These are phyloP conservation scores for Boletales sp. DNA, from an alignment of 768 basidiomycete genomes.

Conservation along the genomic window DNA sequence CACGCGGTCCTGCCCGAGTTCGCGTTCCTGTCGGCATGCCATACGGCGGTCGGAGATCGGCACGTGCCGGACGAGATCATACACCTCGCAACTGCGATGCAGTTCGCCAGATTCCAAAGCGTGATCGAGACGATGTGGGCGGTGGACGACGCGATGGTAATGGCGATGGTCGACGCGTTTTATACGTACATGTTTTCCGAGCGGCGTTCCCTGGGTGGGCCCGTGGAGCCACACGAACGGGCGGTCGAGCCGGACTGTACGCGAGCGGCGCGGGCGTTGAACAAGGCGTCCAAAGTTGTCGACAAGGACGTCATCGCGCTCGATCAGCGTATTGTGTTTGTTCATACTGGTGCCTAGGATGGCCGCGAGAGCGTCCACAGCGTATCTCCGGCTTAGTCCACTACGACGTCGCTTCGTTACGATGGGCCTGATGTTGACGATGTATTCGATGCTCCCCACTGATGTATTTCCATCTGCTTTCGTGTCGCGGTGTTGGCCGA, in stretches of 20 bases:
- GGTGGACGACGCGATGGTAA: slow-evolving; percentile 24
- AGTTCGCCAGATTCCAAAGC: slow-evolving; percentile 32
- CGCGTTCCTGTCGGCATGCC: slow-evolving; percentile 35
- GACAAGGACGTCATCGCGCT: slow-evolving; percentile 17
- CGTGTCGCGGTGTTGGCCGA: too few species aligned
- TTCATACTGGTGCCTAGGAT: slow-evolving; percentile 19
- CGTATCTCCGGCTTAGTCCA: too few species aligned
- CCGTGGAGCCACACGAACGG: too few species aligned
- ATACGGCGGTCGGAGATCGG: slow-evolving; percentile 24
- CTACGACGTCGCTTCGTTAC: too few species aligned
- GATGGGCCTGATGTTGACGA: too few species aligned
- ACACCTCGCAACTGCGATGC: slow-evolving; percentile 35
- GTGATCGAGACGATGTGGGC: slow-evolving; percentile 36
- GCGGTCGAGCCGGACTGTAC: slow-evolving; percentile 8
- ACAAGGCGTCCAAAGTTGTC: slow-evolving; percentile 19
- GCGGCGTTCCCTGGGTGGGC: neutral
- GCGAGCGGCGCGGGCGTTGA: slow-evolving; percentile 18
- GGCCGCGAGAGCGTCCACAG: too few species aligned
- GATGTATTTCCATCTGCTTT: too few species aligned
- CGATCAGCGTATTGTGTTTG: slow-evolving; percentile 27
- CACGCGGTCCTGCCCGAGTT: slow-evolving; percentile 12
- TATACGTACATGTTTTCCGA: slow-evolving; percentile 16
- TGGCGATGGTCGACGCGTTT: slow-evolving; percentile 19
- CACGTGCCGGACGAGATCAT: slow-evolving; percentile 30
- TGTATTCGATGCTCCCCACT: too few species aligned